Conservation (phyloP, 2,329 filamentous ascomycete genomes). For the Trichothecium roseum region DNA sequence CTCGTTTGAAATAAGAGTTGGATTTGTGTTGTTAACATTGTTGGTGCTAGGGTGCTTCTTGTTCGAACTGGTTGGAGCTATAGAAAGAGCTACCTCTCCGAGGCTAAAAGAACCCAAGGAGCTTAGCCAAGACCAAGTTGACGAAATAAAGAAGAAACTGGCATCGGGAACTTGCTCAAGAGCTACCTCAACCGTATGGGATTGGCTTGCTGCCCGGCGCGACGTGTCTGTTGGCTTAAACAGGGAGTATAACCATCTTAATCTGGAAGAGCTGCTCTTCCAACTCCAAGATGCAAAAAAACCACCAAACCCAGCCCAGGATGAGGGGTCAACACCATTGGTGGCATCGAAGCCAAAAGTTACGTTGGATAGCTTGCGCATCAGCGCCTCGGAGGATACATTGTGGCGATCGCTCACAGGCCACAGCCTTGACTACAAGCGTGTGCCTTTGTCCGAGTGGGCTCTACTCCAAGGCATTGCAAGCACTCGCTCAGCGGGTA, state of each 20-base stretch:
- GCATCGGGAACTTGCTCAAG: too few relatives aligned
- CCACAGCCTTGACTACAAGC: conserved; percentile 47
- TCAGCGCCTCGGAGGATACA: conserved; percentile 43
- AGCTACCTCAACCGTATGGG: conserved; percentile 18
- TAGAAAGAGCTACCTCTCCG: too few relatives aligned
- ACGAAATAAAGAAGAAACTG: too few relatives aligned
- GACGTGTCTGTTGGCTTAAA: conserved; percentile 24
- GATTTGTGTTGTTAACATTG: too few relatives aligned
- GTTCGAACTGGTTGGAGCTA: too few relatives aligned
- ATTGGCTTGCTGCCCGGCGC: conserved; percentile 21
- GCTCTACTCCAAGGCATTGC: conserved; percentile 47
- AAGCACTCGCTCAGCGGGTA: conserved; percentile 40
- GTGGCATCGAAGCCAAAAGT: background rate
- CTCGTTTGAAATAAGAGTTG: background rate
- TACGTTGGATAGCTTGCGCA: conserved; percentile 10
- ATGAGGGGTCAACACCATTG: background rate
- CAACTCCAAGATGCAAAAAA: too few relatives aligned
- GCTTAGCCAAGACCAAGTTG: too few relatives aligned
- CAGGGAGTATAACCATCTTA: conserved; percentile 25
- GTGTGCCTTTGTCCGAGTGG: conserved; percentile 49
- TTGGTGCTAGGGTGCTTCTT: too few relatives aligned
- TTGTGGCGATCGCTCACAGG: conserved; percentile 51
- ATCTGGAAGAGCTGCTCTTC: conserved; percentile 20
- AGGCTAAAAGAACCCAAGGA: too few relatives aligned
- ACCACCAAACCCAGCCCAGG: too few relatives aligned